Evolutionary conservation across 768 basidiomycete genomes (phyloP), one percentile per base, ranked within the genome.

Genomic region (Hygrophoropsis aurantiaca): DNA sequence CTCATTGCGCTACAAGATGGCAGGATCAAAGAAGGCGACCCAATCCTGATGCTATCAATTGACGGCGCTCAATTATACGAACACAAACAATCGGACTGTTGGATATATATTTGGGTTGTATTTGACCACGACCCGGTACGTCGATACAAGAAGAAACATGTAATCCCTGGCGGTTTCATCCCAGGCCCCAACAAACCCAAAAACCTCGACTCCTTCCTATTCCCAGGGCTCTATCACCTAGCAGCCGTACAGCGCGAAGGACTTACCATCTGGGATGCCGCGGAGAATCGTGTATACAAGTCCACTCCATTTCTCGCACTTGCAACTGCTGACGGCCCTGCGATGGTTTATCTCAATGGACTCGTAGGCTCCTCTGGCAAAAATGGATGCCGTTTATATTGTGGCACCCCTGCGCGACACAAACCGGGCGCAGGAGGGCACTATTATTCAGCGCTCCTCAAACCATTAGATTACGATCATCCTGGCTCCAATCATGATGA

Each of bases 31-130:
- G 3, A 10, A 3, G 30, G 52, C 1, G 66, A 74, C 32, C 62
- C 64, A 1, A 40, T 71, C 5, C 51, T 75, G 2, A 57, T 71
- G 46, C 46, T 67, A 0, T 74, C 70, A 0, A 52, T 73, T 7
- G 67, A 77, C 41, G 71, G 74, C 1, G 65, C 68, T 0, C 74
- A 77, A 46, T 62, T 77, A 3, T 73, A 72, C 47, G 44, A 43
- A 6, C 56, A 57, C 51, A 74, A 73, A 50, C 35, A 11, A 3
- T 62, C 72, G 5, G 61, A 57, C 25, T 57, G 55, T 30, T 64
- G 63, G 60, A 56, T 65, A 2, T 56, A 54, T 19, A 70, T 75
- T 1, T 73, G 69, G 69, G 45, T 76, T 1, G 34, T 77, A 1
- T 11, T 70, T 0, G 64, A 72, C 46, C 44, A 66, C 1, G 19